Conservation (phyloP, 805 yeast species). For the Ogataea ramenticola region DNA sequence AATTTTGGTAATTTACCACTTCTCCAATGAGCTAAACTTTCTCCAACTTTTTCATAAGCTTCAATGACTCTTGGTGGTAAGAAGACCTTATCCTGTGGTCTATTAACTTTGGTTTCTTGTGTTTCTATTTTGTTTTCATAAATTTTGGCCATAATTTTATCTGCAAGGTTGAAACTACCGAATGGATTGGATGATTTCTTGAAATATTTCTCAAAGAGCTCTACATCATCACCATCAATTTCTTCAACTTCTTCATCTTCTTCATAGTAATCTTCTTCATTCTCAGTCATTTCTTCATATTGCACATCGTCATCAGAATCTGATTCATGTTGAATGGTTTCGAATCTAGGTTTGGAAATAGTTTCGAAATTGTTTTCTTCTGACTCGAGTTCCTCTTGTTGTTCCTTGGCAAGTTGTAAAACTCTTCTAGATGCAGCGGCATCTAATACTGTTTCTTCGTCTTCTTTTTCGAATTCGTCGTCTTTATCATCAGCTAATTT, state of each 20-base stretch:
- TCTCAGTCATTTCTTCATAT: constrained; percentile 25
- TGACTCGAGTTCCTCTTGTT: constrained; percentile 80
- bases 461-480: constrained; percentile 35
- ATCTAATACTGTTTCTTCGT: constrained; percentile 64
- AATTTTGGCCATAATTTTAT: constrained; percentile 86
- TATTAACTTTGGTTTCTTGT: constrained; percentile 20
- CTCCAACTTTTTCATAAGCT: constrained; percentile 89
- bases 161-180: constrained; percentile 70
- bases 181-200: constrained; percentile 26
- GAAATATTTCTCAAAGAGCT: constrained; percentile 72
- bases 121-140: constrained; percentile 46
- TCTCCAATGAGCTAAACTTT: constrained; percentile 77
- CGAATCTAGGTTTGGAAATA: constrained; percentile 22
- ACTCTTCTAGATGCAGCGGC: constrained; percentile 79
- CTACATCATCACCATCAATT: constrained; percentile 77
- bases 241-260: constrained; percentile 50
- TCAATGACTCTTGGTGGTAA: constrained; percentile 95
- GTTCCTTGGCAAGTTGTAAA: constrained; percentile 83
- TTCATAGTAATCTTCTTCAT: constrained; percentile 32
- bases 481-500: constrained; percentile 18
- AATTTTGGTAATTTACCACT: constrained; percentile 97
- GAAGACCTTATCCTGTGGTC: constrained; percentile 64
- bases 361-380: constrained; percentile 40
- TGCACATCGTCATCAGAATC: constrained; percentile 23
- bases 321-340: constrained; percentile 27